These are phyloP conservation scores for Allium cepa DNA, from an alignment of 106 monocot species.

Conservation along the genomic window DNA sequence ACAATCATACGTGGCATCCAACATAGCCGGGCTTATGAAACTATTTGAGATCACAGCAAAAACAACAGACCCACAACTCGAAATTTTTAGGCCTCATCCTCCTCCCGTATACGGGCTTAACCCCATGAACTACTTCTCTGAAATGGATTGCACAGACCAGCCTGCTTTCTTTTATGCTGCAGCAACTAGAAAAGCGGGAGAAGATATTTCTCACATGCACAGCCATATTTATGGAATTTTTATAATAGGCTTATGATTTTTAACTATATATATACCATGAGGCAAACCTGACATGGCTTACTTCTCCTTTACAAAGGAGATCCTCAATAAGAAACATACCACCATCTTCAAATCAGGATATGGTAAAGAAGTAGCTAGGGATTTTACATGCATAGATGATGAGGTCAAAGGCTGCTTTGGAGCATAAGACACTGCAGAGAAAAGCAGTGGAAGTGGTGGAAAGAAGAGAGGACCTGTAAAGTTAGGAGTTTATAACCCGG, in stretches of 20 bases:
- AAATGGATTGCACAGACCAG: slow-evolving; percentile 45
- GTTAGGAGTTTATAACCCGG: slow-evolving; percentile 47
- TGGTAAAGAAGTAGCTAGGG: slow-evolving; percentile 12
- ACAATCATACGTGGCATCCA: slow-evolving; percentile 10
- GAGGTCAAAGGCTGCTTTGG: slow-evolving; percentile 17
- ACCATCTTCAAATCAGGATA: slow-evolving; percentile 14
- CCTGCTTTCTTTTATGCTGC: slow-evolving; percentile 63
- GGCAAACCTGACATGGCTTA: slow-evolving; percentile 78
- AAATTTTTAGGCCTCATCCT: slow-evolving; percentile 15
- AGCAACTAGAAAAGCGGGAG: slow-evolving; percentile 63
- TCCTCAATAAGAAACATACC: slow-evolving; percentile 28
- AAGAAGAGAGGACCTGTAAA: slow-evolving; percentile 49
- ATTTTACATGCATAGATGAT: slow-evolving; percentile 25
- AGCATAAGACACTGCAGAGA: slow-evolving; percentile 14
- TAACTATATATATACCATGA: slow-evolving; percentile 71
- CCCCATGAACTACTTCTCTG: slow-evolving; percentile 37
- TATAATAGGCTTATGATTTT: slow-evolving; percentile 69
- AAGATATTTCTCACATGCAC: slow-evolving; percentile 53
- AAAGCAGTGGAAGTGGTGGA: slow-evolving; percentile 26
- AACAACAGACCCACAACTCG: neutral
- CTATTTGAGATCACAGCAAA: slow-evolving; percentile 8
- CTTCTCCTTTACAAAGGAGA: slow-evolving; percentile 48
- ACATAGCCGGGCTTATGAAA: slow-evolving; percentile 10
- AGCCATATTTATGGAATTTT: slow-evolving; percentile 91
- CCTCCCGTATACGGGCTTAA: slow-evolving; percentile 36